These are phyloP conservation scores for Plasmopara halstedii DNA, from an alignment of 352 stramenopile species.

Conservation along the genomic window DNA sequence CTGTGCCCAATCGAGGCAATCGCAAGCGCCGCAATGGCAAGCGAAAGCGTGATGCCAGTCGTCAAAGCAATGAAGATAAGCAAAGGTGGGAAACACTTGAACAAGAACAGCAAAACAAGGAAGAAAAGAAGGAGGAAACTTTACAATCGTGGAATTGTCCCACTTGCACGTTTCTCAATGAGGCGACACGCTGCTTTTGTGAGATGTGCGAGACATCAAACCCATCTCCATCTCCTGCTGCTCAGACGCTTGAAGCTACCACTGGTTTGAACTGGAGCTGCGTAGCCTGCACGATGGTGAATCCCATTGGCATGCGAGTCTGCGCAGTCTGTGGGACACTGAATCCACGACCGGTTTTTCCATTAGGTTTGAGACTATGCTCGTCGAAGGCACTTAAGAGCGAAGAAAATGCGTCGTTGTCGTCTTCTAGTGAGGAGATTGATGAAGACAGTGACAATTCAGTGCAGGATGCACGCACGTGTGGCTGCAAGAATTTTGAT, in stretches of 20 bases:
- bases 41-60: constrained; percentile 24
- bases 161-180: constrained; percentile 69
- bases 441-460: constrained; percentile 17
- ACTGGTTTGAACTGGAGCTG: constrained; percentile 43
- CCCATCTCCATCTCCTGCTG: constrained; percentile 19
- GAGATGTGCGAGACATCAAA: constrained; percentile 72
- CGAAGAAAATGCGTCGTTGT: constrained; percentile 20
- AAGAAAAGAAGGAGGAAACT: constrained; percentile 7
- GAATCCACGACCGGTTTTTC: constrained; percentile 44
- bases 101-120: constrained; percentile 2
- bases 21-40: constrained; percentile 25
- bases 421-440: constrained; percentile 22
- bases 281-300: constrained; percentile 65
- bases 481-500: constrained; percentile 28
- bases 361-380: constrained; percentile 32
- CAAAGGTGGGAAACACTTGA: constrained; percentile 12
- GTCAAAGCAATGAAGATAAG: constrained; percentile 10
- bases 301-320: constrained; percentile 34
- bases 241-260: constrained; percentile 2
- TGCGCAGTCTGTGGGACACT: constrained; percentile 56
- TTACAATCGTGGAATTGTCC: constrained; percentile 48
- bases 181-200: constrained; percentile 45
- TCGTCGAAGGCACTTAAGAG: constrained; percentile 10
- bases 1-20: constrained; percentile 5
- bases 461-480: constrained; percentile 18